Percentiles rank a stretch among this genome's conserved stretches.
Conservation (phyloP, 768 basidiomycete genomes). For the Boletus sensibilis region DNA sequence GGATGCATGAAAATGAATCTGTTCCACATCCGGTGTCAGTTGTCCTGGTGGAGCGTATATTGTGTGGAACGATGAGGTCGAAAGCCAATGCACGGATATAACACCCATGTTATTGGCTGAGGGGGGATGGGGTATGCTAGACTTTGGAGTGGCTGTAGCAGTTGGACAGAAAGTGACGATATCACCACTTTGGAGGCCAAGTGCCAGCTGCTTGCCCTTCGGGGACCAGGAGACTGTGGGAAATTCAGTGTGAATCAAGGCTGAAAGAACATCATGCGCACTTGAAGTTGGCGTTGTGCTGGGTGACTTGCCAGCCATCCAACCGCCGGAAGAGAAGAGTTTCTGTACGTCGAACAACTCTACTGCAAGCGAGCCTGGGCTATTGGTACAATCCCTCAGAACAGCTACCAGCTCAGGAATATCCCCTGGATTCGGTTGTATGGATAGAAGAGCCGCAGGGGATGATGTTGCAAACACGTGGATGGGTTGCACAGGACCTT, state of each 20-base stretch:
- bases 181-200: constrained; percentile 69
- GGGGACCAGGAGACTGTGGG: constrained; percentile 79
- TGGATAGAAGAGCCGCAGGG: constrained; percentile 47
- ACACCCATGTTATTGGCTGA: constrained; percentile 46
- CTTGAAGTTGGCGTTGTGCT: constrained; percentile 57
- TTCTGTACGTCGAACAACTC: constrained; percentile 59
- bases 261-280: constrained; percentile 35
- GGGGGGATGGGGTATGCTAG: constrained; percentile 55
- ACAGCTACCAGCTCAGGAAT: constrained; percentile 61
- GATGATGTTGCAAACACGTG: constrained; percentile 47
- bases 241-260: constrained; percentile 5
- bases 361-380: constrained; percentile 44
- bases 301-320: constrained; percentile 52
- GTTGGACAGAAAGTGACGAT: constrained; percentile 65
- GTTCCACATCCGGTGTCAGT: constrained; percentile 38
- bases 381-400: constrained; percentile 40
- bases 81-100: constrained; percentile 64
- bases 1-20: constrained; percentile 41
- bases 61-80: constrained; percentile 64
- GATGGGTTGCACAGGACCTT: constrained; percentile 44
- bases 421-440: constrained; percentile 62
- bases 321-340: constrained; percentile 44
- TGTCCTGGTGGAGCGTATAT: constrained; percentile 53
- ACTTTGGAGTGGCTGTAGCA: constrained; percentile 53
- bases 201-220: constrained; percentile 80